These are phyloP conservation scores for Bombardia bombarda DNA, from an alignment of 495 filamentous ascomycete species.

Conservation along the genomic window DNA sequence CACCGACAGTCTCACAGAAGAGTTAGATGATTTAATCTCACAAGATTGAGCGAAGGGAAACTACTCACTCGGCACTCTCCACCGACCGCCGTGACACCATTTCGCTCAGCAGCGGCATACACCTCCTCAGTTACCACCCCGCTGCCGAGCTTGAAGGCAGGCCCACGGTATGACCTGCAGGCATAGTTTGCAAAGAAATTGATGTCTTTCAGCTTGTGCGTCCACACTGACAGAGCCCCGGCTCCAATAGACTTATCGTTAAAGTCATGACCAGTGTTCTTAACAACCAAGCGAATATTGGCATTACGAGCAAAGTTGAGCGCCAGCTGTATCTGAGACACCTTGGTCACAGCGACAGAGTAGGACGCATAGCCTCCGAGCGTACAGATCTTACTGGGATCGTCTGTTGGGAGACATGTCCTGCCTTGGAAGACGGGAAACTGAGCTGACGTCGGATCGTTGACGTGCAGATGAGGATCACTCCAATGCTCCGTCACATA, in stretches of 20 bases:
- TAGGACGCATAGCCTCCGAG: slow-evolving; percentile 53
- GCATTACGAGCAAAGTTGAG: slow-evolving; percentile 54
- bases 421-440: slow-evolving; percentile 42
- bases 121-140: slow-evolving; percentile 41
- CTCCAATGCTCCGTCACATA: slow-evolving; percentile 24
- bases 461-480: slow-evolving; percentile 22
- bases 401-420: slow-evolving; percentile 33
- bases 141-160: slow-evolving; percentile 39
- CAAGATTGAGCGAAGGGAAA: background rate
- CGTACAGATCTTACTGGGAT: slow-evolving; percentile 43
- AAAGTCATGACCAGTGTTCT: slow-evolving; percentile 61
- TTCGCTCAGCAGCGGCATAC: slow-evolving; percentile 31
- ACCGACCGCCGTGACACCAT: slow-evolving; percentile 34
- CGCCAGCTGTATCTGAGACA: slow-evolving; percentile 50
- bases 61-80: slow-evolving; percentile 37
- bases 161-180: slow-evolving; percentile 30
- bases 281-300: slow-evolving; percentile 54
- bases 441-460: slow-evolving; percentile 38
- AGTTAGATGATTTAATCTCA: background rate
- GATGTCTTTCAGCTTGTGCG: slow-evolving; percentile 49
- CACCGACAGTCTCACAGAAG: slow-evolving; percentile 35
- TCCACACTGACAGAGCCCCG: slow-evolving; percentile 52
- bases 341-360: slow-evolving; percentile 48
- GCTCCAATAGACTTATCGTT: slow-evolving; percentile 43
- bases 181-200: slow-evolving; percentile 32